Base-by-base conservation (phyloP, 2,329 filamentous ascomycete genomes). In the Clarireedia sp. region DNA sequence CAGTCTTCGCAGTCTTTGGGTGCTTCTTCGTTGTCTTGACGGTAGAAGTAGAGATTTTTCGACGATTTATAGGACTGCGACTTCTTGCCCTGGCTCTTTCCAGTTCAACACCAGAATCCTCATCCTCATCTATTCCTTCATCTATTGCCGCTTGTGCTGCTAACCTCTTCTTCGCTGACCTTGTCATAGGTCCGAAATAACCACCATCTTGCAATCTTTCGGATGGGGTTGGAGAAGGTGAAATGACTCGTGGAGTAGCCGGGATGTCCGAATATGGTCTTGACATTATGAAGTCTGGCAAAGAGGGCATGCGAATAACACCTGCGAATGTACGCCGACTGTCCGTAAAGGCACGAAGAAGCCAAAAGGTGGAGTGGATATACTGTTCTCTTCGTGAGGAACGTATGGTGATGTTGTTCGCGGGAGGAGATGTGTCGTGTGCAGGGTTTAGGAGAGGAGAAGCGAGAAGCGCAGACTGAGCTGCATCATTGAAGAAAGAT, bases 171-270 rank as follows among this genome's bases (percentile, higher is more conserved):
- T 85, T 79, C 52, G 83, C 85, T 36, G 90, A 92, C 64, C 90
- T 83, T 59, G 90, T 95, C 59, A 84, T 78, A 5, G 89, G 89
- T 9, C 83, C 87, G 61, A 82, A 83, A 71, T 95, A 85, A 59
- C 79, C 78, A 68, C 85, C 79, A 57, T 73, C 72, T 21, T 68
- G 70, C 60, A 76, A 76, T 33, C 69, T 69, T 56, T 85, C 82
- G 21, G 82, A 85, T 1, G 83, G 83, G 2, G 87, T 86, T 41
- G 91, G 90, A 54, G 90, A 94, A 41, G 91, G 90, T 12, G 90
- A 95, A 64, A 94, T 95, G 63, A 96, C 88, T 67, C 90, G 86
- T 66, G 90, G 90, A 55, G 87, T 94, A 56, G 80, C 80, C 56
- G 91, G 90, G 56, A 94, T 76, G 60, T 80, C 75, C 51, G 59